These are phyloP conservation scores for Withania somnifera DNA, from an alignment of 305 asterid species.

Conservation along the genomic window DNA sequence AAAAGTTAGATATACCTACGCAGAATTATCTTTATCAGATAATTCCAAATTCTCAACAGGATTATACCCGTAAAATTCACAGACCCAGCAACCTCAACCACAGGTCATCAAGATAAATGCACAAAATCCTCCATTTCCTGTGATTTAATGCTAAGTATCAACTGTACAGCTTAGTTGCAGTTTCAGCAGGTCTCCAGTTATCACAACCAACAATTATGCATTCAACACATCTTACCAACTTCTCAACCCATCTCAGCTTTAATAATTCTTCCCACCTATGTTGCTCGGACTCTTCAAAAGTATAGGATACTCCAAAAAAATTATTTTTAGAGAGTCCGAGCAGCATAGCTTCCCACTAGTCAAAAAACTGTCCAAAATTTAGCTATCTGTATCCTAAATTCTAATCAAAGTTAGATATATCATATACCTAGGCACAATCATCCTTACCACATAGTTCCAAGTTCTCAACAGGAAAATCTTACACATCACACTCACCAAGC, in stretches of 20 bases:
- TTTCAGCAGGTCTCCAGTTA: neutral
- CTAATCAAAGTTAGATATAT: neutral
- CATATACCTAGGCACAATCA: neutral
- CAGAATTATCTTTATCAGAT: too few species aligned
- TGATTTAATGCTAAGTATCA: too few species aligned
- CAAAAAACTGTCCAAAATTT: neutral
- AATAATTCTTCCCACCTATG: neutral
- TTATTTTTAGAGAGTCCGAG: neutral
- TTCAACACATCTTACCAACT: too few species aligned
- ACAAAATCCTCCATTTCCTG: too few species aligned
- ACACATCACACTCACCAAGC: neutral
- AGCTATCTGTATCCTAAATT: neutral
- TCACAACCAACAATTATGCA: neutral
- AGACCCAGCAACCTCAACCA: too few species aligned
- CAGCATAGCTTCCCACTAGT: neutral
- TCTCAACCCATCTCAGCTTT: neutral
- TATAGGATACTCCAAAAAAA: neutral
- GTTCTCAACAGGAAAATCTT: neutral
- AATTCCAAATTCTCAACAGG: too few species aligned
- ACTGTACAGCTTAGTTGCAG: neutral
- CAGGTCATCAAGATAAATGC: too few species aligned
- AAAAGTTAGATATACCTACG: too few species aligned
- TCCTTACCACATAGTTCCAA: neutral
- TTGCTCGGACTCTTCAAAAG: neutral
- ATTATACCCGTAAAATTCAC: too few species aligned